Percentiles rank a stretch among this genome's conserved stretches.
phyloP scores from a whole-genome alignment of 331 rosid genomes.

The Cydonia oblonga region DNA sequence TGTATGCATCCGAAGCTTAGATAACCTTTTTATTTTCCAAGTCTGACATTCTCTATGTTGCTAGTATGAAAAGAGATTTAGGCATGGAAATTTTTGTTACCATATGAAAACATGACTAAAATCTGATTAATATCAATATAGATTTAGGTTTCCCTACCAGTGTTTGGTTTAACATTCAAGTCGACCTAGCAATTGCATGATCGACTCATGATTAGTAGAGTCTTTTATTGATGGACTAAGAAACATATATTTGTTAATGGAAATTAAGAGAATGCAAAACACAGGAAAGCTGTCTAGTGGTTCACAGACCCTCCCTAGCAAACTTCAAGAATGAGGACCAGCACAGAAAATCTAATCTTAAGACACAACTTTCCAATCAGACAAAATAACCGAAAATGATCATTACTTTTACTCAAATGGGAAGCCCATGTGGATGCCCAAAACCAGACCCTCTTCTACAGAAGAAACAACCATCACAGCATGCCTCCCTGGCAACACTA shows the following conservation, averaged over 20 bases:
- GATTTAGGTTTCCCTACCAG: no score
- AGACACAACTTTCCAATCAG: not conserved
- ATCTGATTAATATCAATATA: not conserved
- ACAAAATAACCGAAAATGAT: not conserved
- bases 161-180: not conserved
- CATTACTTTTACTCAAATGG: not conserved
- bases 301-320: not conserved
- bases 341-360: not conserved
- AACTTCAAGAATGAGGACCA: not conserved
- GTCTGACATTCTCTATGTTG: not conserved
- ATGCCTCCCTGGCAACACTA: not conserved
- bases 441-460: not conserved
- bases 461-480: not conserved
- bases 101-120: not conserved
- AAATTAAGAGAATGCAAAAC: not conserved
- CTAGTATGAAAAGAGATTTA: not conserved
- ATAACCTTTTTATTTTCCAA: not conserved
- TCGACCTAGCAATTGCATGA: not conserved
- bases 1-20: not conserved
- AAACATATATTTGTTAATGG: not conserved
- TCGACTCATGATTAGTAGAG: not conserved
- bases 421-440: not conserved
- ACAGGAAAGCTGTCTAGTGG: not conserved
- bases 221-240: not conserved
- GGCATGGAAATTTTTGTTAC: not conserved